Evolutionary conservation across 2,329 filamentous ascomycete genomes (phyloP).

Genomic region (Huntiella decipiens): DNA sequence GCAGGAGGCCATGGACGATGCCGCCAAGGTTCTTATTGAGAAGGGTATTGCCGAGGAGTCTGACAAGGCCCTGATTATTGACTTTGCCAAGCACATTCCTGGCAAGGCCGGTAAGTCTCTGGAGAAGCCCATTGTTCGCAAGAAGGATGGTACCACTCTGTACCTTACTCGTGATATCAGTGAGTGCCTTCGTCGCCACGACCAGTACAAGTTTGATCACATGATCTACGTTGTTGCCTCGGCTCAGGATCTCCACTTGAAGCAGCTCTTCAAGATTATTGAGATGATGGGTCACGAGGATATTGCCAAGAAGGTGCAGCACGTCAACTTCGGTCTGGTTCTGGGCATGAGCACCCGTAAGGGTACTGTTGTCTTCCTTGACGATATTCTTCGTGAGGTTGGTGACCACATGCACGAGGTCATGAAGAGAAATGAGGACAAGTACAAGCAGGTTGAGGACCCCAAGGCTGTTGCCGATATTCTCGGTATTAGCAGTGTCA

Average conservation of each 20-base stretch:
- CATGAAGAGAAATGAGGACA: constrained; percentile 76
- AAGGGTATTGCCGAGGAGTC: constrained; percentile 49
- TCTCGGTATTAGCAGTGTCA: constrained; percentile 82
- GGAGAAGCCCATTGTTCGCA: constrained; percentile 51
- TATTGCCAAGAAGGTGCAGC: constrained; percentile 47
- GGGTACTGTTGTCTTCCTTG: constrained; percentile 55
- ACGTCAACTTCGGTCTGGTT: constrained; percentile 59
- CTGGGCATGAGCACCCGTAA: constrained; percentile 52
- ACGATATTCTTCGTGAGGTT: constrained; percentile 59
- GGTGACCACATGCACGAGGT: constrained; percentile 95
- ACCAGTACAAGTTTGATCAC: constrained; percentile 50
- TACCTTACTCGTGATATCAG: constrained; percentile 66
- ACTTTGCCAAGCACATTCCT: constrained; percentile 48
- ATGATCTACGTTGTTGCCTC: constrained; percentile 66
- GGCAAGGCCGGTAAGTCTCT: constrained; percentile 51
- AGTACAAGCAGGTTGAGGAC: constrained; percentile 78
- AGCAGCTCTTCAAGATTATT: constrained; percentile 59
- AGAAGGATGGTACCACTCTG: constrained; percentile 55
- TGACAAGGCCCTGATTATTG: constrained; percentile 52
- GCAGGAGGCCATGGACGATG: constrained; percentile 44
- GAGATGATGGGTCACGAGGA: constrained; percentile 52
- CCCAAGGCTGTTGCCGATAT: constrained; percentile 68
- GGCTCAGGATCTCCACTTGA: constrained; percentile 53
- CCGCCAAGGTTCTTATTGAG: constrained; percentile 42
- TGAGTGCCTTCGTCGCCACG: constrained; percentile 46